Evolutionary conservation across 805 yeast species (phyloP).

Genomic region (Cyberlindnera saturnus): DNA sequence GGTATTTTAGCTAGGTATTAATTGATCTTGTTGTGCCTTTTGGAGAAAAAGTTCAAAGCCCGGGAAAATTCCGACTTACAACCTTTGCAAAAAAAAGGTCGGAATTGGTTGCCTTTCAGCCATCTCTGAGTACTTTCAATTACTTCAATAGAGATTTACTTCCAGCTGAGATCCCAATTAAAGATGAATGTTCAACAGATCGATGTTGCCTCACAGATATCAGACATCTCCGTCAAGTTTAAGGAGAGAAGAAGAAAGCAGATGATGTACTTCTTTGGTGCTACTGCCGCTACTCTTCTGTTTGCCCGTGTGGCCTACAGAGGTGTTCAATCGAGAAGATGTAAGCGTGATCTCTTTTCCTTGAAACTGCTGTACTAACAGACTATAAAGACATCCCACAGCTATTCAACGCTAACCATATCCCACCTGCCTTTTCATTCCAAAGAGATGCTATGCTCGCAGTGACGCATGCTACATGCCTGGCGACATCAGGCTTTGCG

Average conservation of each 20-base stretch:
- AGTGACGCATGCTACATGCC: conserved; percentile 69
- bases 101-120: too few species aligned
- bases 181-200: conserved; percentile 1
- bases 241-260: conserved; percentile 56
- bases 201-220: conserved; percentile 12
- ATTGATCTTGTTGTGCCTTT: too few species aligned
- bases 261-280: conserved; percentile 64
- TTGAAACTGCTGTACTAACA: conserved; percentile 8
- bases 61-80: too few species aligned
- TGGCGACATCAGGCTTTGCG: conserved; percentile 66
- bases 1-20: too few species aligned
- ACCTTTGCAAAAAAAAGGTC: too few species aligned
- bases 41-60: neutral
- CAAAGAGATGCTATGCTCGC: conserved; percentile 83
- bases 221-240: conserved; percentile 11
- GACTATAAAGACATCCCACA: conserved; percentile 47
- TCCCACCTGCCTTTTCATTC: conserved; percentile 77
- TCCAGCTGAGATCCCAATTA: neutral
- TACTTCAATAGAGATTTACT: too few species aligned
- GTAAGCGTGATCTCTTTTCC: conserved; percentile 2
- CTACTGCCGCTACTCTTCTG: conserved; percentile 65
- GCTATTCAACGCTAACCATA: conserved; percentile 77
- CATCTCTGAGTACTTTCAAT: too few species aligned
- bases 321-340: conserved; percentile 63
- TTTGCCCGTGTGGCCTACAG: conserved; percentile 71